These are phyloP conservation scores for Cladosporium sp. DNA, from an alignment of 2,329 filamentous ascomycete genomes.

Conservation along the genomic window DNA sequence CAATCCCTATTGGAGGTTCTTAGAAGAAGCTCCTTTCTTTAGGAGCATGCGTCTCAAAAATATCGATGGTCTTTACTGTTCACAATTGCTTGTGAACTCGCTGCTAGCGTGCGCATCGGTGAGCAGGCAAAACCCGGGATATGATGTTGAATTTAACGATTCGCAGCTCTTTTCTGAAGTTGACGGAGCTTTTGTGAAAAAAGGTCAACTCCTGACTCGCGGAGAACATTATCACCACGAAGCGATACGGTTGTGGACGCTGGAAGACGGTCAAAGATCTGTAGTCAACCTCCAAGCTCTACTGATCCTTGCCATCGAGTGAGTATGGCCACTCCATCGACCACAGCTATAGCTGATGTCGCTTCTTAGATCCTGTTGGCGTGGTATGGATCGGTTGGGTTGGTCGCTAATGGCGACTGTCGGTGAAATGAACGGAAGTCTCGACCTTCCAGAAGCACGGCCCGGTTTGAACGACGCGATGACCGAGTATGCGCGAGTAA, in stretches of 20 bases:
- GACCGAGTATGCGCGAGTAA: neutral
- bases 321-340: neutral
- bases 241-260: neutral
- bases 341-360: neutral
- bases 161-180: neutral
- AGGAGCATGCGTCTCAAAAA: neutral
- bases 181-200: neutral
- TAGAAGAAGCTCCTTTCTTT: neutral
- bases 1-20: neutral
- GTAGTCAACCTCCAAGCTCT: neutral
- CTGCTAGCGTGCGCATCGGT: neutral
- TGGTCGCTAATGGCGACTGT: neutral
- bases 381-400: neutral
- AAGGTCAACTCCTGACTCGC: neutral
- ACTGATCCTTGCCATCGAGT: neutral
- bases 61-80: neutral
- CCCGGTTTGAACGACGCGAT: neutral
- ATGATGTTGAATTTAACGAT: neutral
- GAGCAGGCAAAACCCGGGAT: neutral
- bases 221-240: neutral
- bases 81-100: neutral
- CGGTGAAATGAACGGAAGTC: neutral
- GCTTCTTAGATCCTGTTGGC: neutral
- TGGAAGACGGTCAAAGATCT: neutral
- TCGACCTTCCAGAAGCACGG: neutral